Base-by-base conservation (phyloP, 2,329 filamentous ascomycete species). In the Nakataea oryzae region DNA sequence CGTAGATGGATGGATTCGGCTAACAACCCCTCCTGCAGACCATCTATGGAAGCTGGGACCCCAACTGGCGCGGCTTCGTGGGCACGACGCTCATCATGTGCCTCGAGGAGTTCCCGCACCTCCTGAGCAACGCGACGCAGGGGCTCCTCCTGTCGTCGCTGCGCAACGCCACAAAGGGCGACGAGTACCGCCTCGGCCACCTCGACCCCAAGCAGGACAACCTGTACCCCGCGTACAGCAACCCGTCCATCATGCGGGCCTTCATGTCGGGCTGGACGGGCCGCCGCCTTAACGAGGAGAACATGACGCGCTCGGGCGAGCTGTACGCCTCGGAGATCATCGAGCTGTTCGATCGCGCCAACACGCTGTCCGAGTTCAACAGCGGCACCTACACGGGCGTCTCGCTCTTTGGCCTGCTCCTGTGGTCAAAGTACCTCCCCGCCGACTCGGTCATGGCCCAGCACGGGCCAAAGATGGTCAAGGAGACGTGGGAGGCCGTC, bases 21-120 rank as follows among this genome's bases (percentile, higher is more conserved):
- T 41, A 8, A 47, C 21, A n/a, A 47, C 4, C 6, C 17, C 9
- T n/a, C 1, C 24, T 11, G 5, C 21, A 50, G 27, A 54, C 30
- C n/a, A 60, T 29, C 27, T 85, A 86, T 67, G 76, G 79, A 62
- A 78, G 79, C 0, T 87, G 82, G 81, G 85, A 87, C 65, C 83
- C 84, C 1, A 87, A 87, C 64, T 87, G 84, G 84, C 75, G 85
- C 59, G 84, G 84, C 0, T 87, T 87, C 62, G 76, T 87, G 41
- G 82, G 83, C 14, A 85, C 82, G 0, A 79, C 82, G 0, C 76
- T 87, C 17, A 79, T 87, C 29, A 73, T 86, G 54, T 79, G 79
- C 29, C 74, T 85, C 27, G 84, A 87, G 67, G 84, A 87, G 65
- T 87, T 83, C 61, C 69, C 75, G 0, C 69, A 79, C 62, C 73